phyloP scores from a whole-genome alignment of 257 asterid species.

The Avicennia marina region DNA sequence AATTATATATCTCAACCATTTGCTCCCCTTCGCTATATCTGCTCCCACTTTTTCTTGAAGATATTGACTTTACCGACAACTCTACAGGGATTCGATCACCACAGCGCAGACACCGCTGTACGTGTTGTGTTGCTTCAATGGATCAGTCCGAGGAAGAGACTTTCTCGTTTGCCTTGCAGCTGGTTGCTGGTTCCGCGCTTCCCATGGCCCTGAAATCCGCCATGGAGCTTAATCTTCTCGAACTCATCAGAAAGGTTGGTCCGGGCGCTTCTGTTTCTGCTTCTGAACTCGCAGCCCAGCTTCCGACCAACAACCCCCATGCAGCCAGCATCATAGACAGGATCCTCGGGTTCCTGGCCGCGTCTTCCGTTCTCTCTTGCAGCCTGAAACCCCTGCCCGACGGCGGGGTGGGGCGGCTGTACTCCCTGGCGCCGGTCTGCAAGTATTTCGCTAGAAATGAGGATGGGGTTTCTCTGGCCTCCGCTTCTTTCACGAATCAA shows the following conservation, averaged over 20 bases:
- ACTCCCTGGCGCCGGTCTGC: slow-evolving; percentile 46
- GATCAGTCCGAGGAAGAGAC: background rate
- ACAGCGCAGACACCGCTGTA: too few species aligned
- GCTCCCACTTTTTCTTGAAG: too few species aligned
- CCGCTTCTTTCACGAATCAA: slow-evolving; percentile 37
- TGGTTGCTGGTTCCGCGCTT: background rate
- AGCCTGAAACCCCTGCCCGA: slow-evolving; percentile 19
- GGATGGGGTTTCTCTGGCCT: slow-evolving; percentile 44
- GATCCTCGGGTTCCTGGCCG: slow-evolving; percentile 50
- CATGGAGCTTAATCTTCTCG: slow-evolving; percentile 52
- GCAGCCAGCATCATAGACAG: slow-evolving; percentile 50
- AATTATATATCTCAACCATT: too few species aligned
- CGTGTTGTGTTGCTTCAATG: too few species aligned
- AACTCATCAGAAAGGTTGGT: slow-evolving; percentile 40
- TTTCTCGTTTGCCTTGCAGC: background rate
- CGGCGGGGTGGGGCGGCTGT: slow-evolving; percentile 28
- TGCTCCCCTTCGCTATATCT: too few species aligned
- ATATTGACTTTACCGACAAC: too few species aligned
- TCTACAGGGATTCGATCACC: too few species aligned
- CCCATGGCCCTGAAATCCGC: slow-evolving; percentile 13
- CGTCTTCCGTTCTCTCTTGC: slow-evolving; percentile 33
- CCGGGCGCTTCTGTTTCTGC: slow-evolving; percentile 37
- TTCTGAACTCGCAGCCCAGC: slow-evolving; percentile 38
- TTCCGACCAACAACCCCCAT: slow-evolving; percentile 34
- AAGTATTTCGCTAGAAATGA: slow-evolving; percentile 37